Conservation (phyloP, 768 basidiomycete species). For the Russula lepida region DNA sequence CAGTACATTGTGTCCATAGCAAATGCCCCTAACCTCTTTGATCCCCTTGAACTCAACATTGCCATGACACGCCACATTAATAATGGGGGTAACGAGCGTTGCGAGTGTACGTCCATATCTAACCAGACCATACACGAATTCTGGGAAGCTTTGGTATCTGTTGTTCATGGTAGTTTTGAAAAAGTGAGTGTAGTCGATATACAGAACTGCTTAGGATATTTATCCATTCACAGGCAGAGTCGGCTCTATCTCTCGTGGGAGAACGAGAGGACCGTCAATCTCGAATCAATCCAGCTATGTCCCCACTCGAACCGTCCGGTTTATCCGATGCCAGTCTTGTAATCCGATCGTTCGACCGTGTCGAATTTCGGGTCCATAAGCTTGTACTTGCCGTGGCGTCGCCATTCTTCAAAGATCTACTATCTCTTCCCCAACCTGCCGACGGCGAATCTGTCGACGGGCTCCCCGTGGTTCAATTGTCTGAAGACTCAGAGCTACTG, state of each 20-base stretch:
- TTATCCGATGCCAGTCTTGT: not conserved
- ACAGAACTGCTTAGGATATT: no score
- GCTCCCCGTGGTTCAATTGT: not conserved
- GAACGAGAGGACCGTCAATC: not conserved
- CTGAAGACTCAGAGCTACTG: not conserved
- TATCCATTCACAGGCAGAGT: not conserved
- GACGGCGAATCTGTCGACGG: not conserved
- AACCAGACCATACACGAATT: not conserved
- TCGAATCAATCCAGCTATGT: not conserved
- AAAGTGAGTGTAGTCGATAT: not conserved
- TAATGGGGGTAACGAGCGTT: fast-evolving
- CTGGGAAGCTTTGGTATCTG: not conserved
- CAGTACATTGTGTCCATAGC: not conserved
- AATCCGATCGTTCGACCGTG: constrained; percentile 2
- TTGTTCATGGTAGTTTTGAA: not conserved
- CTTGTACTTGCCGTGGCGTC: not conserved
- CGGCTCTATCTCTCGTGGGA: not conserved
- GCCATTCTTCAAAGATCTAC: constrained; percentile 10
- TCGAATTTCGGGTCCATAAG: constrained; percentile 12
- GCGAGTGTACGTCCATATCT: not conserved
- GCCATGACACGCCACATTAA: not conserved
- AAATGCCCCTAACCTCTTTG: not conserved
- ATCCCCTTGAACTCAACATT: not conserved
- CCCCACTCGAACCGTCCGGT: not conserved
- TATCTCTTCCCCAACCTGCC: constrained; percentile 11